These are phyloP conservation scores for Lepiota subincarnata DNA, from an alignment of 768 basidiomycete genomes.

Conservation along the genomic window DNA sequence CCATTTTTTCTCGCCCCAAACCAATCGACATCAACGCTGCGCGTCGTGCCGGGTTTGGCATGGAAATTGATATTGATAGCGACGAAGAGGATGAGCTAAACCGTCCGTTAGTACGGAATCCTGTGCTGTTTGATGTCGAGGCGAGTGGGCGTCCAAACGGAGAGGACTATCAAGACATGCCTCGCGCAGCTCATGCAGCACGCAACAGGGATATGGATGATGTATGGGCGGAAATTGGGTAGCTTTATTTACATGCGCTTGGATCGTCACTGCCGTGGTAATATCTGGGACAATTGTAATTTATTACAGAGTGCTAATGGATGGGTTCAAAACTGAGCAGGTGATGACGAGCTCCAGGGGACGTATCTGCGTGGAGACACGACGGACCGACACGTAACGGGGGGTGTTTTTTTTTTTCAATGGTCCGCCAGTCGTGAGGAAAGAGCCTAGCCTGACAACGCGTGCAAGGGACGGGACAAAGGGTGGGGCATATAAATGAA, in stretches of 20 bases:
- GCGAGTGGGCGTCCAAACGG: conserved; percentile 18
- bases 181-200: conserved; percentile 50
- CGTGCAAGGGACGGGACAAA: background rate
- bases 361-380: background rate
- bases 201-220: conserved; percentile 61
- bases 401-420: too few relatives aligned
- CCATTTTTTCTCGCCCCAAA: conserved; percentile 82
- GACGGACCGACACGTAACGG: too few relatives aligned
- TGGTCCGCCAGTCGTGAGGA: too few relatives aligned
- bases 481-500: background rate
- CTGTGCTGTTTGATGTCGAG: conserved; percentile 61
- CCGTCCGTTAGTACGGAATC: conserved; percentile 54
- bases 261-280: background rate
- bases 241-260: background rate
- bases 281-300: conserved; percentile 4
- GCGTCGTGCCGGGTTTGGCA: conserved; percentile 57
- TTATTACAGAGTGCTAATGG: background rate
- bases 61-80: conserved; percentile 72
- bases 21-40: conserved; percentile 79
- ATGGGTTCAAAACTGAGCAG: background rate
- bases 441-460: too few relatives aligned
- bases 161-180: conserved; percentile 42
- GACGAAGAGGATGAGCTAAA: conserved; percentile 60
- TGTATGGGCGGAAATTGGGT: conserved; percentile 64
- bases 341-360: background rate